Base-by-base conservation (phyloP, 1,284 basidiomycete species). In the Sanghuangporus baumii region DNA sequence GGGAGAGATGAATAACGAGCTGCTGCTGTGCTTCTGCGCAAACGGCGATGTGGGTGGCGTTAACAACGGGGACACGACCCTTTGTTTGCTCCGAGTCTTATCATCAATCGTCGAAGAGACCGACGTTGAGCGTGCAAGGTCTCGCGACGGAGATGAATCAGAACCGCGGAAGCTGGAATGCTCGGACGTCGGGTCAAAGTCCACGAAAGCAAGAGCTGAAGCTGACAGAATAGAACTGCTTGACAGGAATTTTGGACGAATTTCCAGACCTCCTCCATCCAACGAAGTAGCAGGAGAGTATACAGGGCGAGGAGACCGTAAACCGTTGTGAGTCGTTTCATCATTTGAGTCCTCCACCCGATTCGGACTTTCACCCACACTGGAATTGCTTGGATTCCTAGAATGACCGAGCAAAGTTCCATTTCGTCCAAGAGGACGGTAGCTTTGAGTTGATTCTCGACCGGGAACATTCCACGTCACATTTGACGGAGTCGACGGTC, bases 401-500 rank as follows among this genome's bases (percentile, higher is more conserved):
- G 75, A 84, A 67, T 88, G 86, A 8, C 76, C 74, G 26, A 75
- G 67, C 62, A 69, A 70, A 67, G 71, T 74, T 34, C 72, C 62
- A 51, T 74, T 73, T 71, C 57, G 72, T 71, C 56, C 66, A 65
- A 61, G 71, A 68, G 59, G 64, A 18, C 59, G 54, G 6, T 46
- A 50, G 20, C 26, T 60, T 40, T 59, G 62, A 23, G 37, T 40
- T 37, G 65, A 54, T n/a, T 37, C 37, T 34, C 47, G 52, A n/a
- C 34, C 60, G 56, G 51, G 66, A 59, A 41, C 65, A 59, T 72
- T 74, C 76, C 88, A 91, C 20, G 84, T 83, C 58, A 90, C 80
- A 69, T 87, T 89, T 1, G 89, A 91, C 40, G 89, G 89, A 3
- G 89, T 91, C 59, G 77, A 75, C 41, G 89, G 86, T 60, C 88